Conservation (phyloP, 495 filamentous ascomycete genomes). For the Aspergillus funiculosus region DNA sequence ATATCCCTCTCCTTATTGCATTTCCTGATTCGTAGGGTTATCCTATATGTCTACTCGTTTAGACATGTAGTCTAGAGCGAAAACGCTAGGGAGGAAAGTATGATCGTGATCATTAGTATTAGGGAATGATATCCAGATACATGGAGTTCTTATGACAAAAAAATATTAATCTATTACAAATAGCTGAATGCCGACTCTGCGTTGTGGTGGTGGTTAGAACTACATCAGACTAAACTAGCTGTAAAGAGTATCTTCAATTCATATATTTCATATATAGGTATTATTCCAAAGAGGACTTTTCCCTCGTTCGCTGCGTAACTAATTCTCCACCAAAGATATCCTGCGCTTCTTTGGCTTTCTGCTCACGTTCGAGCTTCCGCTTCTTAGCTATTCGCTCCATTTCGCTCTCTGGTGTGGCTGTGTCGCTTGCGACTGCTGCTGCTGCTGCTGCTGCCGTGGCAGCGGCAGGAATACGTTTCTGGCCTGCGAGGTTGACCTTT, state of each 20-base stretch:
- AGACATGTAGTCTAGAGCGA: no score
- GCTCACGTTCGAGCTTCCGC: slow-evolving; percentile 34
- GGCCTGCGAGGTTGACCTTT: slow-evolving; percentile 40
- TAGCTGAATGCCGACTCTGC: no score
- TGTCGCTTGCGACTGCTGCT: slow-evolving; percentile 16
- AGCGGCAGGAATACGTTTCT: slow-evolving; percentile 36
- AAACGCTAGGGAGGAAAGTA: no score
- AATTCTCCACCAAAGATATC: slow-evolving; percentile 42
- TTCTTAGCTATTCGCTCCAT: slow-evolving; percentile 43
- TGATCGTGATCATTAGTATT: no score
- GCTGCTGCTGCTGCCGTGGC: slow-evolving; percentile 14
- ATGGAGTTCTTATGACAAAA: no score
- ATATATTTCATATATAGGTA: neutral
- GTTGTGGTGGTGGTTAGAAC: no score
- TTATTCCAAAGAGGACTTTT: slow-evolving; percentile 4
- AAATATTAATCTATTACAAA: no score
- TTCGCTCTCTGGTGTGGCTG: slow-evolving; percentile 36
- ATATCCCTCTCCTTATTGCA: neutral
- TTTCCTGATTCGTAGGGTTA: no score
- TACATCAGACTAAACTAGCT: no score
- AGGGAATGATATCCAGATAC: no score
- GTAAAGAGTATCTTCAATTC: neutral
- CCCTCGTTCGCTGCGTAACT: slow-evolving; percentile 35
- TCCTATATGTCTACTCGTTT: no score
- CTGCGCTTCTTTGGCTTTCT: slow-evolving; percentile 13